A percentile compares a stretch with the other conserved stretches of the same genome.
Evolutionary conservation across 345 rosid genomes (phyloP).

Genomic region (Pistacia atlantica): DNA sequence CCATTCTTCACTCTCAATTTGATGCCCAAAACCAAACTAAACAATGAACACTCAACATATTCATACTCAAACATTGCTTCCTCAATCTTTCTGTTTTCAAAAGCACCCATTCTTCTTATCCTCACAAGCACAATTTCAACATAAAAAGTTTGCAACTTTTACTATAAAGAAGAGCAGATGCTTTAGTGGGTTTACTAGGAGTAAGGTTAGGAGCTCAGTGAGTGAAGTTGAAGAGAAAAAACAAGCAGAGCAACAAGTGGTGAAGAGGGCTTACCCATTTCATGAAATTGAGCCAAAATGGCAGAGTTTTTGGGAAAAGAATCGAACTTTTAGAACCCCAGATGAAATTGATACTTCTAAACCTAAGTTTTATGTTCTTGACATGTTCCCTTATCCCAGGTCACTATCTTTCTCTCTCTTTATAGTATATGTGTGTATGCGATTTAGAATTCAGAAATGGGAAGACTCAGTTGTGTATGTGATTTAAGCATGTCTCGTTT

Average conservation of each 20-base stretch:
- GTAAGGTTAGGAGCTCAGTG: slow-evolving; percentile 9
- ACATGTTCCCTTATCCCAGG: slow-evolving; percentile 99
- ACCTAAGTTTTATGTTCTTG: slow-evolving; percentile 95
- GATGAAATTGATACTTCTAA: slow-evolving; percentile 77
- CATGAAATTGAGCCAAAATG: slow-evolving; percentile 92
- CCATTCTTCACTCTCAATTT: neutral
- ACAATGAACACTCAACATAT: slow-evolving; percentile 34
- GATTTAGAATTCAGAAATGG: neutral
- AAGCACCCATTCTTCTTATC: neutral
- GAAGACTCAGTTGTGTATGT: neutral
- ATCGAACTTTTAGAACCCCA: slow-evolving; percentile 77
- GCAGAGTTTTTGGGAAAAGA: slow-evolving; percentile 84
- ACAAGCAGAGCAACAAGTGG: slow-evolving; percentile 22
- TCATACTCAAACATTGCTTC: slow-evolving; percentile 30
- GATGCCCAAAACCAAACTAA: neutral
- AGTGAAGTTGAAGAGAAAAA: slow-evolving; percentile 29
- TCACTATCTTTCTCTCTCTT: slow-evolving; percentile 18
- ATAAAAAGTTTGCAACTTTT: slow-evolving; percentile 13
- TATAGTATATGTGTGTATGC: neutral
- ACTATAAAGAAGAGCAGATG: neutral
- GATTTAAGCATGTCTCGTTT: no score
- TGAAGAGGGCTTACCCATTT: slow-evolving; percentile 77
- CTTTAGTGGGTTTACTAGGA: slow-evolving; percentile 6
- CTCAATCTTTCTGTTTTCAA: slow-evolving; percentile 26
- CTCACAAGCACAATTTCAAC: slow-evolving; percentile 25